phyloP scores from a whole-genome alignment of 192 early-diverging fungal species.

The Gryganskiella cystojenkinii region DNA sequence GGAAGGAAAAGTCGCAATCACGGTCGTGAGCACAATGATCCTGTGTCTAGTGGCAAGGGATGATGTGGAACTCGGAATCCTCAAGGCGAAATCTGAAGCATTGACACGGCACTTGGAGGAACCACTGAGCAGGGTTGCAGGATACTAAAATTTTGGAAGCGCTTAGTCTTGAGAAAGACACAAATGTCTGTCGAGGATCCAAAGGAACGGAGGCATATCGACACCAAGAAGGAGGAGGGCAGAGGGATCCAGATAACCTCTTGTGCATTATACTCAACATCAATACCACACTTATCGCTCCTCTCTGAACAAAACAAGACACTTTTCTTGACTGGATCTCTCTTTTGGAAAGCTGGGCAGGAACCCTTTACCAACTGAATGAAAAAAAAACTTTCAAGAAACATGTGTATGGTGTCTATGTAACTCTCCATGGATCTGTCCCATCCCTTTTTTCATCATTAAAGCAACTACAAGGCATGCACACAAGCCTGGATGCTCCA shows the following conservation, averaged over 20 bases:
- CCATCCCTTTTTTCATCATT: background rate
- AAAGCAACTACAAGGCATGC: background rate
- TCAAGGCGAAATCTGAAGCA: conserved; percentile 66
- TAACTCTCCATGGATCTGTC: no score
- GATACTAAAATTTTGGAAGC: no score
- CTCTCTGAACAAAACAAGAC: no score
- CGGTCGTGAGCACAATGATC: conserved; percentile 61
- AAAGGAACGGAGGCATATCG: background rate
- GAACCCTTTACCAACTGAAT: no score
- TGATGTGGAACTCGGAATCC: conserved; percentile 60
- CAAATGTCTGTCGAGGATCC: no score
- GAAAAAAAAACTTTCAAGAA: background rate
- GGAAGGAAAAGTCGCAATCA: conserved; percentile 59
- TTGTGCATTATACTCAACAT: background rate
- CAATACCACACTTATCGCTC: no score
- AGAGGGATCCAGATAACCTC: background rate
- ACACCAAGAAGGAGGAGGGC: background rate
- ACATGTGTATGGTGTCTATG: no score
- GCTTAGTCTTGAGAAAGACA: no score
- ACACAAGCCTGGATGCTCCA: no score
- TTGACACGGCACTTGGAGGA: conserved; percentile 61
- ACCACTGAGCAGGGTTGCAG: conserved; percentile 52
- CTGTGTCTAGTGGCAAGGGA: conserved; percentile 63
- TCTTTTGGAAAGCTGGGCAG: no score
- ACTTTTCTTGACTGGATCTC: no score